Percentiles rank a stretch among this genome's conserved stretches.
Conservation (phyloP, 108 stramenopile genomes). For the Discostella pseudostelligera region DNA sequence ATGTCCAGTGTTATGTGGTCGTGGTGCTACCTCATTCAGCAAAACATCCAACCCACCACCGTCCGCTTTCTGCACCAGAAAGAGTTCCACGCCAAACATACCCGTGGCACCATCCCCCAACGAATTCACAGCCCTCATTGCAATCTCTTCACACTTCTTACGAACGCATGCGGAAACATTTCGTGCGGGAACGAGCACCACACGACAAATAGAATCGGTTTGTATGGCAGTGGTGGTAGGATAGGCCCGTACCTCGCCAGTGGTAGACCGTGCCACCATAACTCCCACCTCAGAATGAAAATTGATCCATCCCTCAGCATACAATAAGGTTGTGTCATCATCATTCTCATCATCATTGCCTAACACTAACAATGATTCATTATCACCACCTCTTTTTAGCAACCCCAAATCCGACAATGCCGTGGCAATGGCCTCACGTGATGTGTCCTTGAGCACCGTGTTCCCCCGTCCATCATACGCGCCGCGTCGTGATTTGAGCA, state of each 20-base stretch:
- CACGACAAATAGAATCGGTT: constrained; percentile 92
- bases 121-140: constrained; percentile 69
- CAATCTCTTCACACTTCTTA: constrained; percentile 63
- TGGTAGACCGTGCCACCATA: constrained; percentile 90
- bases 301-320: constrained; percentile 96
- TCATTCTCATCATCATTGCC: constrained; percentile 7
- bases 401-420: constrained; percentile 64
- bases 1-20: constrained; percentile 99
- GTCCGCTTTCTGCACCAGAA: constrained; percentile 64
- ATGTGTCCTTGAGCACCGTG: constrained; percentile 75
- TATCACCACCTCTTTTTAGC: not conserved
- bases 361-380: not conserved
- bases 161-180: constrained; percentile 60
- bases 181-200: constrained; percentile 88
- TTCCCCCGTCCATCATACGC: constrained; percentile 98
- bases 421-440: constrained; percentile 53
- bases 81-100: constrained; percentile 97
- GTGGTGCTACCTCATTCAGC: constrained; percentile 96
- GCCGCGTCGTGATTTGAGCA: constrained; percentile 92
- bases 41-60: constrained; percentile 71
- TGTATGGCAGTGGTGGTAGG: constrained; percentile 97
- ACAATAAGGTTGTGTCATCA: constrained; percentile 54
- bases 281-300: constrained; percentile 93
- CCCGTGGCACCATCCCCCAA: constrained; percentile 88
- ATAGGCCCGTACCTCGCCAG: constrained; percentile 76